Base-by-base conservation (phyloP, 208 protist species). In the Sergeia podlipaevii region DNA sequence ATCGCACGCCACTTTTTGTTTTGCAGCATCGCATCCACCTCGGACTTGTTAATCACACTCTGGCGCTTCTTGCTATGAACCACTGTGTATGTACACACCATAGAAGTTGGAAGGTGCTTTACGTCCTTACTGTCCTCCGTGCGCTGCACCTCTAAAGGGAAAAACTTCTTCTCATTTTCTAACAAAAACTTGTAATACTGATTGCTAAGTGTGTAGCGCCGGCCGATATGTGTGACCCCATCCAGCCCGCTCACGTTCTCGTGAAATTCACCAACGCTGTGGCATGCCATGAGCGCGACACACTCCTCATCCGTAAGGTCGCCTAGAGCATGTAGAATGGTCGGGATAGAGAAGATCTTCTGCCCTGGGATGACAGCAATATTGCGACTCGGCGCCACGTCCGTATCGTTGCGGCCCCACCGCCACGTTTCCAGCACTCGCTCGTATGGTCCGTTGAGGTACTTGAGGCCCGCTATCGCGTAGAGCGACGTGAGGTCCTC, bases 241-340 rank as follows among this genome's bases (percentile, higher is more conserved):
- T 90, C 85, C 6, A 90, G 20, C 26, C 85, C 85, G 57, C 81
- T 90, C 4, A 93, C 85, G 36, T 82, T 65, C 51, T 85, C 81
- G 75, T 93, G 85, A 32, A 90, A 90, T 57, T 93, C 81, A 39
- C 85, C 85, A 11, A 93, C 85, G 46, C 77, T 79, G 71, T 93
- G 85, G 60, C 78, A 90, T 13, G 79, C 81, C 49, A 93, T 68
- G n/a, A 93, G 65, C 29, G 85, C 85, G 8, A 93, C 76, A 36
- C 77, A 86, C 70, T 93, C 85, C 52, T 76, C 81, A 51, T 85
- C 79, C 11, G 79, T 87, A 24, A 93, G 59, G 39, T 65, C 71
- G 13, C 85, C 80, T 18, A 93, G 49, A 10, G 58, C 38, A 27
- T 80, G 60, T 52, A 93, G 65, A 30, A 93, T 74, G 13, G 75